Conservation (phyloP, 2,329 filamentous ascomycete genomes). For the Colletotrichum incanum region DNA sequence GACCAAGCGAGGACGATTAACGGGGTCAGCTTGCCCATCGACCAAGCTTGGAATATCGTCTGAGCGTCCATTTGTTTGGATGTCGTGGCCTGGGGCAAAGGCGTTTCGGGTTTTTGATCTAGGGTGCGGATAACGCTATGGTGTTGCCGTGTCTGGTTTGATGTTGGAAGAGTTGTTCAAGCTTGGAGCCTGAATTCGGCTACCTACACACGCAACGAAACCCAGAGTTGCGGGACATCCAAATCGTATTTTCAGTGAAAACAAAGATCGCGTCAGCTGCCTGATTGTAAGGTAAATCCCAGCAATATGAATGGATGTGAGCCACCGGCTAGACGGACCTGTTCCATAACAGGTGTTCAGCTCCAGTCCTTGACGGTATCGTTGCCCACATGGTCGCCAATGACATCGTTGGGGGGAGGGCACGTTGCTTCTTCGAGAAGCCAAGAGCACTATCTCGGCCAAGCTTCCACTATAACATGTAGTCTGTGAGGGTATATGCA, state of each 20-base stretch:
- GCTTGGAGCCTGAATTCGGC: not conserved
- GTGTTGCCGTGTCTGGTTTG: not conserved
- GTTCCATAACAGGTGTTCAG: not conserved
- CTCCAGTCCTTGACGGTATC: not conserved
- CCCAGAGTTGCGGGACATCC: not conserved
- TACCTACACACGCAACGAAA: too few species aligned
- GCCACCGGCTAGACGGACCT: not conserved
- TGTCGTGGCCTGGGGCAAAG: not conserved
- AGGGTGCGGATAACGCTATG: not conserved
- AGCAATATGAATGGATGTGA: not conserved
- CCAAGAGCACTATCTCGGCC: not conserved
- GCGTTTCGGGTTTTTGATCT: not conserved
- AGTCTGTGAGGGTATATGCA: not conserved
- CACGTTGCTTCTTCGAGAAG: not conserved
- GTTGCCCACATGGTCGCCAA: not conserved
- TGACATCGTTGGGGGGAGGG: not conserved
- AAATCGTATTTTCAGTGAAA: not conserved
- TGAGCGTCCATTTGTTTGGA: constrained; percentile 29
- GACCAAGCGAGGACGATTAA: constrained; percentile 55
- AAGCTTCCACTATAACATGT: not conserved
- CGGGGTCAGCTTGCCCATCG: constrained; percentile 54
- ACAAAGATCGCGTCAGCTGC: not conserved
- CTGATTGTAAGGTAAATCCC: not conserved
- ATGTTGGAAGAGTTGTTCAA: not conserved
- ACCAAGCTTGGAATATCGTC: constrained; percentile 55